Evolutionary conservation across 2,329 filamentous ascomycete species (phyloP).

Genomic region (Setomelanomma holmii): DNA sequence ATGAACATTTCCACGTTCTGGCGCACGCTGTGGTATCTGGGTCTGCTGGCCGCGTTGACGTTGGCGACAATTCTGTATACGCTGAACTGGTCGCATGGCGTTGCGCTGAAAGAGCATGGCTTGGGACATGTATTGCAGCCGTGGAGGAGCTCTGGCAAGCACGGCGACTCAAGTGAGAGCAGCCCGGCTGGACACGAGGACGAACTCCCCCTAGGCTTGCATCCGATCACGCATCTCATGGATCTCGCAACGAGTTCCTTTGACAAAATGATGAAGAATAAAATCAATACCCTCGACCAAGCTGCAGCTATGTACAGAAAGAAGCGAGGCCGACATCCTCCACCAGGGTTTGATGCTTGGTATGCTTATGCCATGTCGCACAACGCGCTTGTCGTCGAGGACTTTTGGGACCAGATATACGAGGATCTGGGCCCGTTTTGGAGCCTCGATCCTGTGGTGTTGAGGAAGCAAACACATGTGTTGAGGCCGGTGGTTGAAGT

Average conservation of each 20-base stretch:
- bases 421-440: constrained; percentile 59
- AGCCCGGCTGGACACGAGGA: neutral
- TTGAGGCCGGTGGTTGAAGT: constrained; percentile 50
- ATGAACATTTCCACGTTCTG: constrained; percentile 12
- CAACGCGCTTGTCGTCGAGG: constrained; percentile 55
- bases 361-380: constrained; percentile 52
- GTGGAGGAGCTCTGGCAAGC: neutral
- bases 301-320: constrained; percentile 54
- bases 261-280: constrained; percentile 35
- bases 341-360: constrained; percentile 59
- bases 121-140: neutral
- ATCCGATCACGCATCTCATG: constrained; percentile 51
- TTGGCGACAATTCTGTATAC: constrained; percentile 16
- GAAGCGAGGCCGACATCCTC: constrained; percentile 56
- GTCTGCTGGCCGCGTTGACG: constrained; percentile 15
- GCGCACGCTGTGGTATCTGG: constrained; percentile 19
- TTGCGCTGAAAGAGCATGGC: neutral
- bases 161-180: neutral
- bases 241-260: constrained; percentile 41
- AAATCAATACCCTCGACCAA: constrained; percentile 47
- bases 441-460: constrained; percentile 50
- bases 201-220: constrained; percentile 13
- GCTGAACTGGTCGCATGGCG: constrained; percentile 8
- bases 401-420: constrained; percentile 61
- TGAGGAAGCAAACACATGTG: constrained; percentile 50